A percentile compares a stretch with the other conserved stretches of the same genome.
Evolutionary conservation across 345 rosid genomes (phyloP).

Genomic region (Salix viminalis): DNA sequence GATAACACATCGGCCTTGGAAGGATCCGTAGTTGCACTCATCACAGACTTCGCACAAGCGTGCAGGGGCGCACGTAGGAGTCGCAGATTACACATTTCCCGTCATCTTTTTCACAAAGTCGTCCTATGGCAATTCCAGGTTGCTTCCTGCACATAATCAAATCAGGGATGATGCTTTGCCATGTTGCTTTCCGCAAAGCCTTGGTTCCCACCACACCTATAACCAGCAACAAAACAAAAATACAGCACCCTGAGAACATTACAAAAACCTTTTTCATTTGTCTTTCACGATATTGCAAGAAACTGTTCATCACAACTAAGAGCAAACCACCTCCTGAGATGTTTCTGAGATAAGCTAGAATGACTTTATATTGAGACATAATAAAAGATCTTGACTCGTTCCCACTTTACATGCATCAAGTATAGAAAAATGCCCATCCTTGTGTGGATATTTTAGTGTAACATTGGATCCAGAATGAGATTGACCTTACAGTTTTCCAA

Average conservation of each 20-base stretch:
- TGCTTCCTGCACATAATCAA: slow-evolving; percentile 74
- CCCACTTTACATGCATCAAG: too few species aligned
- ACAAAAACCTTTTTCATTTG: background rate
- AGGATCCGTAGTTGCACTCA: slow-evolving; percentile 72
- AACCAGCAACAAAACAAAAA: background rate
- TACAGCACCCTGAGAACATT: background rate
- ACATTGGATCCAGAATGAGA: too few species aligned
- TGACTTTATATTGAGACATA: too few species aligned
- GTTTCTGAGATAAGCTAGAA: too few species aligned
- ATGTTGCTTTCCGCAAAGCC: slow-evolving; percentile 18
- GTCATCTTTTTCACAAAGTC: slow-evolving; percentile 61
- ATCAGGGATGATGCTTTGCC: slow-evolving; percentile 85
- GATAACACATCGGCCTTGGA: slow-evolving; percentile 68
- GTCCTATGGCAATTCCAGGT: slow-evolving; percentile 69
- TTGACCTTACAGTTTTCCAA: too few species aligned
- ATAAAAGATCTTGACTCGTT: too few species aligned
- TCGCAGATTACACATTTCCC: slow-evolving; percentile 74
- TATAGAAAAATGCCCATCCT: too few species aligned
- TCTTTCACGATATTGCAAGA: background rate
- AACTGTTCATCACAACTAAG: background rate
- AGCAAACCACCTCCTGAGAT: background rate
- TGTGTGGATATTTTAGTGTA: too few species aligned
- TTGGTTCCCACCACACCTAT: background rate
- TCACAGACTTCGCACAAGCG: slow-evolving; percentile 67
- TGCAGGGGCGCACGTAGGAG: slow-evolving; percentile 74